Evolutionary conservation across 768 basidiomycete genomes (phyloP).

Genomic region (Naganishia onofrii): DNA sequence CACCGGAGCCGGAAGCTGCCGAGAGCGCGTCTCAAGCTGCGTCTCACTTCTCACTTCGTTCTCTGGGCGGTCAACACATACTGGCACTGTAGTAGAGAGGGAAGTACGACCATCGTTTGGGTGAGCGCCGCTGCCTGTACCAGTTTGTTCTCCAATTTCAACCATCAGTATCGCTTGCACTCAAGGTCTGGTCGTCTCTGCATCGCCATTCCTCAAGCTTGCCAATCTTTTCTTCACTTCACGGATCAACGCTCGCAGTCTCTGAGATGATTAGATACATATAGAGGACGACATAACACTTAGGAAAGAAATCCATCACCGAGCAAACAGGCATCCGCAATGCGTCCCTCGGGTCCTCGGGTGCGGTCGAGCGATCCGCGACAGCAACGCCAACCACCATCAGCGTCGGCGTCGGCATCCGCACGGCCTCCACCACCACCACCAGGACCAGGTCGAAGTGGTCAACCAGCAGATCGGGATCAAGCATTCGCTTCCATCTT

Average conservation of each 20-base stretch:
- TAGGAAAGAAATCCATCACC: not conserved
- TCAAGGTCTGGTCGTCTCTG: not conserved
- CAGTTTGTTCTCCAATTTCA: no score
- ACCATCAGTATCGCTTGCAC: not conserved
- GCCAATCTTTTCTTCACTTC: not conserved
- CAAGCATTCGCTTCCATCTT: slow-evolving; percentile 52
- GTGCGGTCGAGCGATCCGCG: slow-evolving; percentile 20
- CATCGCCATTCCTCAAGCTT: not conserved
- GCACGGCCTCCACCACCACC: slow-evolving; percentile 4
- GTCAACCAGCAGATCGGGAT: slow-evolving; percentile 37
- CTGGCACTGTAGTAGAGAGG: no score
- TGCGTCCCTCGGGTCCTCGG: slow-evolving; percentile 23
- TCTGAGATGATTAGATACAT: slow-evolving; percentile 1
- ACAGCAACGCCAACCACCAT: slow-evolving; percentile 12
- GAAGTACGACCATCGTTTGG: no score
- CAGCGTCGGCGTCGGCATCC: not conserved
- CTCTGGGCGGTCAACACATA: no score
- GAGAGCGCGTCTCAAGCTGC: no score
- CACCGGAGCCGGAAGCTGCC: no score
- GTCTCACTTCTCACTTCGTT: no score
- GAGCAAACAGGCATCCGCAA: not conserved
- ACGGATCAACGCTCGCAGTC: not conserved
- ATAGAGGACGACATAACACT: slow-evolving; percentile 2
- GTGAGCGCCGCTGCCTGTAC: no score
- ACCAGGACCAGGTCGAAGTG: slow-evolving; percentile 6